These are phyloP conservation scores for Aspergillus nanangensis DNA, from an alignment of 495 filamentous ascomycete species.

Conservation along the genomic window DNA sequence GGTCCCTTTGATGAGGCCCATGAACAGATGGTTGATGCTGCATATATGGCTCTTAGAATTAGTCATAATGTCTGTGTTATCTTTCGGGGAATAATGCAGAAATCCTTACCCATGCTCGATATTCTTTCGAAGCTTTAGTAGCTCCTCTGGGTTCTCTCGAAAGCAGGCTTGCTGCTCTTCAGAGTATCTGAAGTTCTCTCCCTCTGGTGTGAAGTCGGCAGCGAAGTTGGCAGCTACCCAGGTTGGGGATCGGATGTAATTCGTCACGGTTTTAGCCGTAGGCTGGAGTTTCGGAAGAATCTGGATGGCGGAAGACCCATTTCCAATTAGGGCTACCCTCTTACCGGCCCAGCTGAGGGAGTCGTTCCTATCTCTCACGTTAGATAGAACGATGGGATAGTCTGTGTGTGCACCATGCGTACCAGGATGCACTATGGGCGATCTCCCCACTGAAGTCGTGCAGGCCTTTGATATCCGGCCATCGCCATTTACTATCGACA, in stretches of 20 bases:
- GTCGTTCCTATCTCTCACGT: slow-evolving; percentile 10
- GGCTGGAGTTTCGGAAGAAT: slow-evolving; percentile 40
- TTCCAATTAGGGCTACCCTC: slow-evolving; percentile 47
- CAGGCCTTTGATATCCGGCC: slow-evolving; percentile 44
- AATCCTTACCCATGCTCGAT: slow-evolving; percentile 1
- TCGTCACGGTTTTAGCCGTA: not conserved
- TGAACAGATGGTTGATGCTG: slow-evolving; percentile 5
- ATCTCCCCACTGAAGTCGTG: slow-evolving; percentile 40
- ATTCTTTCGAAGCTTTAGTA: not conserved
- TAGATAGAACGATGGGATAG: not conserved
- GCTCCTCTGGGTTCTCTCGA: not conserved
- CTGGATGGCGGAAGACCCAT: slow-evolving; percentile 44
- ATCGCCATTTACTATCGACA: slow-evolving; percentile 31
- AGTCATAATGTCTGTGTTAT: not conserved
- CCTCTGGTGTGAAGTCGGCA: slow-evolving; percentile 20
- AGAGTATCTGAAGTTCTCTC: slow-evolving; percentile 21
- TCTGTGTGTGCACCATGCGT: not conserved
- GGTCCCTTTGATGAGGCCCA: slow-evolving; percentile 1
- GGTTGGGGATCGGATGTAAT: slow-evolving; percentile 1
- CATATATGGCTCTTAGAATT: not conserved
- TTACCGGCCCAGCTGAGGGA: slow-evolving; percentile 40
- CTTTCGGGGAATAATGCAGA: not conserved
- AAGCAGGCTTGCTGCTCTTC: slow-evolving; percentile 21
- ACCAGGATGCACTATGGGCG: slow-evolving; percentile 33
- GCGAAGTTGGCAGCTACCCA: slow-evolving; percentile 10